Evolutionary conservation across 2,329 filamentous ascomycete genomes (phyloP).

Genomic region (Zymoseptoria ardabiliae): DNA sequence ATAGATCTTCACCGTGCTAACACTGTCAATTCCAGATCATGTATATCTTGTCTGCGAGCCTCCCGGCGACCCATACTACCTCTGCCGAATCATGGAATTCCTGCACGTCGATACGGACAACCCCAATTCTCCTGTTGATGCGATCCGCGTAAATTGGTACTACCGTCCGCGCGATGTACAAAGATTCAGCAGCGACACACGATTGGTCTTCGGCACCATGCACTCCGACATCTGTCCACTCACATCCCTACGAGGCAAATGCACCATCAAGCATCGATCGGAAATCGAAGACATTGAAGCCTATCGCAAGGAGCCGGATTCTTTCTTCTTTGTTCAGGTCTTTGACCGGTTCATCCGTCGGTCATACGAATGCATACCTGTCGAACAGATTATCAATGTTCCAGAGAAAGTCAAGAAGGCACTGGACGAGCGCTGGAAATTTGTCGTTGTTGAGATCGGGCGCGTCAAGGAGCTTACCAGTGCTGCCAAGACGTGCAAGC

Average conservation of each 20-base stretch:
- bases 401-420: conserved; percentile 92
- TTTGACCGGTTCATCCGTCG: conserved; percentile 98
- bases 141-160: conserved; percentile 94
- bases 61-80: conserved; percentile 93
- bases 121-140: conserved; percentile 65
- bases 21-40: conserved; percentile 55
- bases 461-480: conserved; percentile 92
- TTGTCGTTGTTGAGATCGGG: conserved; percentile 86
- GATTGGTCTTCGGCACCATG: conserved; percentile 93
- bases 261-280: conserved; percentile 77
- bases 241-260: conserved; percentile 87
- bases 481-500: conserved; percentile 91
- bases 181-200: conserved; percentile 82
- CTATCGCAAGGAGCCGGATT: conserved; percentile 76
- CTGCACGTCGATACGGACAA: conserved; percentile 70
- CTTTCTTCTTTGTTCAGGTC: conserved; percentile 95
- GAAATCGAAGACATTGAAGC: conserved; percentile 77
- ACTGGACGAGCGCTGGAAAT: conserved; percentile 93
- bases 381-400: conserved; percentile 87
- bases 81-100: conserved; percentile 98
- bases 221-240: conserved; percentile 94
- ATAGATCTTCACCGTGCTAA: conserved; percentile 5
- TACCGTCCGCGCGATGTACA: conserved; percentile 95
- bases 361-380: conserved; percentile 94
- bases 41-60: conserved; percentile 97